Base-by-base conservation (phyloP, 805 yeast genomes). In the Cyberlindnera nakhonratchasimensis region DNA sequence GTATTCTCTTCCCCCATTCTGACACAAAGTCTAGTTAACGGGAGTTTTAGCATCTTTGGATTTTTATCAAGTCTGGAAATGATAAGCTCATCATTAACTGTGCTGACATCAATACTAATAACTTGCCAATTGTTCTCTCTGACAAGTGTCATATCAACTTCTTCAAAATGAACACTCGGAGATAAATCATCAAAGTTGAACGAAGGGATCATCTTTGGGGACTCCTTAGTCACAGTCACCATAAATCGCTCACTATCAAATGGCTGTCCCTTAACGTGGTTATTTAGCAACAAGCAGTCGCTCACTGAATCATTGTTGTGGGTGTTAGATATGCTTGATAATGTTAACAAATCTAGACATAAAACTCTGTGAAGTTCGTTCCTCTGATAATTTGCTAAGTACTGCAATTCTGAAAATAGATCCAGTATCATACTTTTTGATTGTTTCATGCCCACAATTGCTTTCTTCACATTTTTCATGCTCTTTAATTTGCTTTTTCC, bases 51-150 rank as follows among this genome's bases (percentile, higher is more conserved):
- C 37, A 74, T 63, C 13, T 74, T 66, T 4, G 82, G 82, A 1
- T 50, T 51, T 0, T 53, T 37, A 21, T 63, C 69, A 29, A 67
- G 58, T 46, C 75, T 71, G 4, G 83, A 62, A 4, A 88, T 43
- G 0, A 82, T 48, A 21, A 89, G 62, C 54, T 78, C 81, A 0
- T 81, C 84, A 8, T 81, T 72, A 8, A 67, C 52, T 0, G 75
- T 63, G 47, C 87, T 79, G 8, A 77, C 55, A 52, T 82, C 90
- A 19, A 89, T 60, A 1, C 82, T 68, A 1, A 86, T 62, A 1
- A 82, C 72, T 3, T 68, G 53, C 90, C 89, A 83, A 17, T 62
- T 59, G 1, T 58, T 43, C 0, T 86, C 85, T 31, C 52, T 34
- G 7, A 45, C 47, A 4, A 51, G 31, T 2, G 29, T 38, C 31